Evolutionary conservation across 176 grass and related monocot genomes (phyloP).

Genomic region (Cenchrus purpureus): DNA sequence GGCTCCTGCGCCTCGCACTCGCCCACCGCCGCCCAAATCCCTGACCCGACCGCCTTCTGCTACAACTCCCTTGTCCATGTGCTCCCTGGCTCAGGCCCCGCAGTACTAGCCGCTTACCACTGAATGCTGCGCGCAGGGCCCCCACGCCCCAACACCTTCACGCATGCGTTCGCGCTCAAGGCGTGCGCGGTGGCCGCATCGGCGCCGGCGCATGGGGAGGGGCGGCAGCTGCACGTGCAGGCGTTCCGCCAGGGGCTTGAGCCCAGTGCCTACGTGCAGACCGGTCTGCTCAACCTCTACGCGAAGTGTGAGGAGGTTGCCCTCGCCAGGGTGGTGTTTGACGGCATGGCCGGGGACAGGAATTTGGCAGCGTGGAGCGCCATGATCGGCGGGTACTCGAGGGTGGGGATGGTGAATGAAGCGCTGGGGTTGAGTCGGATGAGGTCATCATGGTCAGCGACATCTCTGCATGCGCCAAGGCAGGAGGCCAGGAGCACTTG

Average conservation of each 20-base stretch:
- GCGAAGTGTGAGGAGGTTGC: conserved; percentile 59
- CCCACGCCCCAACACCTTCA: conserved; percentile 62
- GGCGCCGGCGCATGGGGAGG: conserved; percentile 42
- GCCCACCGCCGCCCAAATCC: conserved; percentile 44
- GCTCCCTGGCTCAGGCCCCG: conserved; percentile 4
- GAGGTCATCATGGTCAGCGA: conserved; percentile 77
- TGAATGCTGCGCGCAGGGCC: conserved; percentile 50
- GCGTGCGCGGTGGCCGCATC: conserved; percentile 35
- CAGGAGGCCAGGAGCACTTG: conserved; percentile 62
- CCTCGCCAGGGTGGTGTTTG: conserved; percentile 58
- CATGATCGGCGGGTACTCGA: conserved; percentile 72
- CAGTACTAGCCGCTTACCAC: conserved; percentile 45
- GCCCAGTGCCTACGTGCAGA: conserved; percentile 65
- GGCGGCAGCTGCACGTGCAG: conserved; percentile 65
- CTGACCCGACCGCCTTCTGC: conserved; percentile 65
- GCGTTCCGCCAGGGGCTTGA: conserved; percentile 50
- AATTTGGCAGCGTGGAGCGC: conserved; percentile 65
- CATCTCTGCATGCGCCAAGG: conserved; percentile 71
- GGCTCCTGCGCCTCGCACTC: conserved; percentile 28
- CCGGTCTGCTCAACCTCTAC: conserved; percentile 63
- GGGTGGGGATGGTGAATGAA: conserved; percentile 60
- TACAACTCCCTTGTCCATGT: conserved; percentile 75
- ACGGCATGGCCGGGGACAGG: conserved; percentile 48
- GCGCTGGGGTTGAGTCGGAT: conserved; percentile 52
- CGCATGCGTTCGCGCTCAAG: conserved; percentile 63